Evolutionary conservation across 768 basidiomycete genomes (phyloP), one percentile per base, ranked within the genome.

Genomic region (Ramaria sp.): DNA sequence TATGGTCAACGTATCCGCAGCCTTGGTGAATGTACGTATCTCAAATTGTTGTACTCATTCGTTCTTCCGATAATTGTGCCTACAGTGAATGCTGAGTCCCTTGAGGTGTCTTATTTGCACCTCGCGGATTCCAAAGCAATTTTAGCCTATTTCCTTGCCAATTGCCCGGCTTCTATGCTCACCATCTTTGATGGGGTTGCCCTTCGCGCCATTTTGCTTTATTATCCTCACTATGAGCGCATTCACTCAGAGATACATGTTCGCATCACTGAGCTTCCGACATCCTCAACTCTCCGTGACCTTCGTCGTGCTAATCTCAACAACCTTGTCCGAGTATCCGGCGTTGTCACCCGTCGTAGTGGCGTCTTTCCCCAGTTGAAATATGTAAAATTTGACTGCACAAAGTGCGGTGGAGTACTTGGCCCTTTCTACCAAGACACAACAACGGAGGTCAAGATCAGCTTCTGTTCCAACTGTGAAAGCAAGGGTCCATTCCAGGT

Each of bases 321-420:
- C 72, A 92, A 88, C 60, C 84, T 99, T 41, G 93, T 99, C 30
- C 86, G 96, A 36, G 88, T 99, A 6, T 81, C 85, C 7, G 96
- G 96, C 12, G 96, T 99, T 16, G 96, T 99, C 43, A 99, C 96
- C 1, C 75, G 96, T 56, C 78, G 96, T 37, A 91, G 84, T 8
- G 95, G 96, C 9, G 94, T 99, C 9, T 98, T 98, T 69, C 96
- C 96, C n/a, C 96, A 99, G 67, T 73, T 99, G 57, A 98, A 99
- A 71, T 96, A 97, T 64, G 94, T 99, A 67, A 98, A 97, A 66
- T 99, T 99, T 63, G 92, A 98, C 67, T 99, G 96, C 69, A 78
- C 78, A 53, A 97, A 95, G 66, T 99, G 96, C 62, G 85, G 87
- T 16, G 87, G 83, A n/a, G 82, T 90, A 25, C 75, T 98, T 15